phyloP scores from a whole-genome alignment of 208 protist genomes.

The Leishmania guyanensis region DNA sequence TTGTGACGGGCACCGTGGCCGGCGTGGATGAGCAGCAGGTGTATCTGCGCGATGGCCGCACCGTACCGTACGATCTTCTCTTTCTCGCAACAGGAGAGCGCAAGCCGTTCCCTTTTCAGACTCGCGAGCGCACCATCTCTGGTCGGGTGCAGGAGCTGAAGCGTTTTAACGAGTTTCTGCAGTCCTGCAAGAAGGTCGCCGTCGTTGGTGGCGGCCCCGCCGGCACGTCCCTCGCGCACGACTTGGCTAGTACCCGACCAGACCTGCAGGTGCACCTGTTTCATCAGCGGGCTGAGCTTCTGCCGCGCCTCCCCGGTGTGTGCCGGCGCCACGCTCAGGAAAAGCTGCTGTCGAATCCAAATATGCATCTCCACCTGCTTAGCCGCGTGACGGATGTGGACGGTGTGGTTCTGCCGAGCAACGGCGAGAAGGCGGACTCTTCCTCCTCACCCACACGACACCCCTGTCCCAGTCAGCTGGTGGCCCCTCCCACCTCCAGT shows the following conservation, averaged over 20 bases:
- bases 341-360: constrained; percentile 48
- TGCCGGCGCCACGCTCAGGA: constrained; percentile 64
- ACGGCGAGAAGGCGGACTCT: background rate
- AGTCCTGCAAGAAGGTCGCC: constrained; percentile 74
- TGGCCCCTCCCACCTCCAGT: constrained; percentile 12
- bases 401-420: background rate
- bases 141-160: constrained; percentile 77
- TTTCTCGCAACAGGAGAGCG: constrained; percentile 78
- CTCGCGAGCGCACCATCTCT: constrained; percentile 69
- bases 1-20: constrained; percentile 81
- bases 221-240: constrained; percentile 71
- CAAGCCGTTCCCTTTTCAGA: constrained; percentile 79
- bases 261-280: constrained; percentile 81
- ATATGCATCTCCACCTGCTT: constrained; percentile 58
- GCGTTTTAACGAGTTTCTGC: constrained; percentile 76
- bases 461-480: background rate
- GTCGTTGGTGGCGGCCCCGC: constrained; percentile 85
- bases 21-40: constrained; percentile 69
- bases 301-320: constrained; percentile 63
- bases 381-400: constrained; percentile 61
- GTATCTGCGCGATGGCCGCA: constrained; percentile 63
- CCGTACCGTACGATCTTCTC: constrained; percentile 81
- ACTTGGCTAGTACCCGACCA: constrained; percentile 55
- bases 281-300: constrained; percentile 61
- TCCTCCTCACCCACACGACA: background rate